phyloP scores from a whole-genome alignment of 2,329 filamentous ascomycete species.

The Colletotrichum spaethianum region DNA sequence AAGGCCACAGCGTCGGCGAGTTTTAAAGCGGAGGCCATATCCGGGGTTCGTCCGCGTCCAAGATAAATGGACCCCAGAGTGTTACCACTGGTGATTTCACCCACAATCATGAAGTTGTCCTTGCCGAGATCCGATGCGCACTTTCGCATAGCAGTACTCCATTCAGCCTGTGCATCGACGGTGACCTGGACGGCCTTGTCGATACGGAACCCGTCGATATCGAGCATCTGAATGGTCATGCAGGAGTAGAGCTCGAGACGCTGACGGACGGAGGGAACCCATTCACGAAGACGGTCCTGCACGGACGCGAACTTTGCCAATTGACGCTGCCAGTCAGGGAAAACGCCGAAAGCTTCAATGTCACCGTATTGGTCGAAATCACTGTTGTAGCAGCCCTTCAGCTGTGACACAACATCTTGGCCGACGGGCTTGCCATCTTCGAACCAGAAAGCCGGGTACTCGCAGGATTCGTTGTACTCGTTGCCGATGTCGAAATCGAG shows the following conservation, averaged over 20 bases:
- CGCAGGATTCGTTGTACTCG: conserved; percentile 65
- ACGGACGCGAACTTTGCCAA: conserved; percentile 77
- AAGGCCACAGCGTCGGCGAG: conserved; percentile 42
- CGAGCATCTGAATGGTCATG: conserved; percentile 73
- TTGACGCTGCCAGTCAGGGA: conserved; percentile 74
- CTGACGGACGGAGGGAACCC: conserved; percentile 69
- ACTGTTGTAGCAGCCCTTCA: conserved; percentile 72
- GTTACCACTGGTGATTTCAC: conserved; percentile 75
- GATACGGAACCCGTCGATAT: conserved; percentile 77
- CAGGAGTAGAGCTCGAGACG: conserved; percentile 74
- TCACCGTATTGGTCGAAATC: conserved; percentile 77
- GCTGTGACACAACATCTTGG: conserved; percentile 58
- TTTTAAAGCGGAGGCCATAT: conserved; percentile 41
- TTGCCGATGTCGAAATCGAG: conserved; percentile 71
- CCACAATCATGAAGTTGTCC: conserved; percentile 74
- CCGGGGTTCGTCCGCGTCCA: conserved; percentile 69
- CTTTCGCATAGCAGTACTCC: conserved; percentile 68
- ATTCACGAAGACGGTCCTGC: conserved; percentile 77
- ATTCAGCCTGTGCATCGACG: conserved; percentile 72
- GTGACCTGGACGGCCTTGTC: conserved; percentile 77
- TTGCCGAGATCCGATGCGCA: conserved; percentile 72
- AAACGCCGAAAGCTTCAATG: conserved; percentile 74
- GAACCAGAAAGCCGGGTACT: conserved; percentile 74
- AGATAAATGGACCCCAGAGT: conserved; percentile 72
- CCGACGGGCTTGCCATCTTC: conserved; percentile 68